A percentile compares a stretch with the other conserved stretches of the same genome.
Evolutionary conservation across 805 yeast species (phyloP).

Genomic region (Martiniozyma abietophila): DNA sequence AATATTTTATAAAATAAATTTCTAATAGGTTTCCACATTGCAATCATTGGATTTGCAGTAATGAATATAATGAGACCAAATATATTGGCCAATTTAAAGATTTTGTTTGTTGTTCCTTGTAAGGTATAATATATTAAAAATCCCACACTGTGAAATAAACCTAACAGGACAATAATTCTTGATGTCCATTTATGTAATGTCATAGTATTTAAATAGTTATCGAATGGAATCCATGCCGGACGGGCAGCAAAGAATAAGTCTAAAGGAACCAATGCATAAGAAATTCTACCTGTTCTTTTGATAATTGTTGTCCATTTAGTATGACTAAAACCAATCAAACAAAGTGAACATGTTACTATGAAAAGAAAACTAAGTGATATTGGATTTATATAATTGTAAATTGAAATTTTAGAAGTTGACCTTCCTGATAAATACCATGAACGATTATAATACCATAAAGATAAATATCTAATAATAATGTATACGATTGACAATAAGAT

Average conservation of each 20-base stretch:
- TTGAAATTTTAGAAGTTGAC: slow-evolving; percentile 26
- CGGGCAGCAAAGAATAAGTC: slow-evolving; percentile 46
- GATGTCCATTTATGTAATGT: slow-evolving; percentile 67
- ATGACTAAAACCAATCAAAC: no score
- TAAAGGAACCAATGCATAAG: slow-evolving; percentile 50
- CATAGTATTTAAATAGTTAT: slow-evolving; percentile 44
- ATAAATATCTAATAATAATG: slow-evolving; percentile 26
- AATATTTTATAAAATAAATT: slow-evolving; percentile 41
- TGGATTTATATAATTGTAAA: no score
- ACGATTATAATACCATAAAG: slow-evolving; percentile 26
- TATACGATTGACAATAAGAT: slow-evolving; percentile 35
- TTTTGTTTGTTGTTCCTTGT: slow-evolving; percentile 28
- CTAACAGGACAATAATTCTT: slow-evolving; percentile 39
- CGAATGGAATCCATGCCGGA: slow-evolving; percentile 41
- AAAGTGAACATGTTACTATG: slow-evolving; percentile 10
- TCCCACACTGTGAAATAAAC: slow-evolving; percentile 43
- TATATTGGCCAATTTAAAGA: slow-evolving; percentile 33
- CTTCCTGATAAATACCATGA: slow-evolving; percentile 33
- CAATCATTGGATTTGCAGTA: slow-evolving; percentile 28
- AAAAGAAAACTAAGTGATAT: no score
- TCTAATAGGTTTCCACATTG: slow-evolving; percentile 40
- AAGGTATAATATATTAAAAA: slow-evolving; percentile 38
- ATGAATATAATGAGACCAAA: slow-evolving; percentile 41
- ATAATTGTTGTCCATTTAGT: slow-evolving; percentile 28
- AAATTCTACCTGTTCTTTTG: slow-evolving; percentile 55